Base-by-base conservation (phyloP, 768 basidiomycete species). In the Gyrodon lividus region DNA sequence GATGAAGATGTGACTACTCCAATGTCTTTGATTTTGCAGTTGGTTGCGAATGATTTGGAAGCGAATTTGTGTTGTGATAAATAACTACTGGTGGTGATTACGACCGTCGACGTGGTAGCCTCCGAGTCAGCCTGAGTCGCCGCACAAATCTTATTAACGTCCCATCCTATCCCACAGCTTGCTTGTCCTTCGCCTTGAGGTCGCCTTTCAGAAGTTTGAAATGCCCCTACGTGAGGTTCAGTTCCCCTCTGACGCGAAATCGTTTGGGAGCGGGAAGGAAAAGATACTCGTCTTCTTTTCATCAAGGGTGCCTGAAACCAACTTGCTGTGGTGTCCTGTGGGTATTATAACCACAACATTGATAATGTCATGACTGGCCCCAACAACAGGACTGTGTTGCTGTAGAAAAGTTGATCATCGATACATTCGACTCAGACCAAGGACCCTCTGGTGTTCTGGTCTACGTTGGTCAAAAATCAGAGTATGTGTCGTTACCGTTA, bases 221-320 rank as follows among this genome's bases (percentile, higher is more conserved):
- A 86, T 87, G 84, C 80, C 84, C 46, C 62, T 86, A 22, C 72
- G 72, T 48, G 66, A 72, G 55, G 59, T 70, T 26, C 60, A 64
- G 39, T 68, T 68, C 46, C 65, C 67, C 7, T 37, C 71, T 19
- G 70, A 77, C 37, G 68, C 69, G 24, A 47, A 52, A 23, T 68
- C 73, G 2, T 68, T 82, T 19, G 57, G 66, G 49, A 62, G 69
- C 26, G 73, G 71, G 9, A 68, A 74, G n/a, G 80, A 82, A 37
- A 61, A 72, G 14, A 87, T 76, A 52, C 48, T 89, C 23, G 70
- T 91, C n/a, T 88, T 90, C 65, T 89, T 84, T 55, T 78, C 87
- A 9, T 87, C 85, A 17, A 72, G 83, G 44, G 76, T 81, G 2
- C 74, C 80, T 51, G 86, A 82, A 23, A 64, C 34, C 13, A 19